phyloP scores from a whole-genome alignment of 75 land plant species.

The Ceratopteris richardii region DNA sequence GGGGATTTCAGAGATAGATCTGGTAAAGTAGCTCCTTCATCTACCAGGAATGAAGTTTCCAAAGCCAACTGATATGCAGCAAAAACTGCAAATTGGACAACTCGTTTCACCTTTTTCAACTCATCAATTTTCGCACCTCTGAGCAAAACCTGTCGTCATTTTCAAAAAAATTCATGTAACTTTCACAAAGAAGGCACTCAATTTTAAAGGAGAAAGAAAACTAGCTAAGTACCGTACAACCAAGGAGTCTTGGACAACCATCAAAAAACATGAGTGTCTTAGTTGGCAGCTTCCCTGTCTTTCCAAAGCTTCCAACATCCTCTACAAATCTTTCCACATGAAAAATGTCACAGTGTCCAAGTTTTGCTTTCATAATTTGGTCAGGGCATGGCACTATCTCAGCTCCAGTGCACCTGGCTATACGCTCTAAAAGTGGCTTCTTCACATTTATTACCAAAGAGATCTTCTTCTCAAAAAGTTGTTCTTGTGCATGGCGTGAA shows the following conservation, averaged over 20 bases:
- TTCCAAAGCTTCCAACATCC: conserved; percentile 31
- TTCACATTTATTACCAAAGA: conserved; percentile 79
- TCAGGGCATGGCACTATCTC: conserved; percentile 46
- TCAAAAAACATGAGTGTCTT: conserved; percentile 89
- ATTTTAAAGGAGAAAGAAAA: background rate
- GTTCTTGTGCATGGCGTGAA: conserved; percentile 64
- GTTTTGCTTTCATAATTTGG: conserved; percentile 29
- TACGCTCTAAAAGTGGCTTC: conserved; percentile 56
- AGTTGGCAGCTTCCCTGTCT: conserved; percentile 30
- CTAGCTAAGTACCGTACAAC: conserved; percentile 63
- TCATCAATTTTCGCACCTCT: conserved; percentile 75
- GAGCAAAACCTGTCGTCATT: conserved; percentile 47
- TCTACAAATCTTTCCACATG: conserved; percentile 50
- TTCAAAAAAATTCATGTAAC: background rate
- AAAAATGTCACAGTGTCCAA: conserved; percentile 73
- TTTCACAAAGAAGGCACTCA: background rate
- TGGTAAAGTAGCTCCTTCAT: conserved; percentile 91
- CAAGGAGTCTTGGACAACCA: conserved; percentile 92
- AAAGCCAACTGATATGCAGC: conserved; percentile 89
- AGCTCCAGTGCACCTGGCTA: conserved; percentile 75
- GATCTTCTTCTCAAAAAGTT: conserved; percentile 56
- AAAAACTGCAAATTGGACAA: conserved; percentile 63
- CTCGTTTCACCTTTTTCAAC: conserved; percentile 86
- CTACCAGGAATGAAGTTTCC: conserved; percentile 91
- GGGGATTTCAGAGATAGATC: conserved; percentile 59